Evolutionary conservation across 2,329 filamentous ascomycete species (phyloP).

Genomic region (Fusarium sp.): DNA sequence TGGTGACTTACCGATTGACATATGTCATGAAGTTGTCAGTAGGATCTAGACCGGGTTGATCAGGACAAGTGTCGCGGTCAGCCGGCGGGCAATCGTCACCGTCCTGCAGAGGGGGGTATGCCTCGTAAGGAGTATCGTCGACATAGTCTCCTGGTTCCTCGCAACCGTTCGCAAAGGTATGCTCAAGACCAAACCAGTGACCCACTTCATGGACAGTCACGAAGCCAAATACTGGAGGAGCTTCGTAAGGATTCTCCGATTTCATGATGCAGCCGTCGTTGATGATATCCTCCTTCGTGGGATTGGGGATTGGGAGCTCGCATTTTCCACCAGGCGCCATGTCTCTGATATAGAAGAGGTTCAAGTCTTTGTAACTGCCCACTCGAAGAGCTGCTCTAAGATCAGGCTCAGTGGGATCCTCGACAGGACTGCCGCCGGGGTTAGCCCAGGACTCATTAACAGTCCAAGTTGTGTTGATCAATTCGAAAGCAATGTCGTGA

Average conservation of each 20-base stretch:
- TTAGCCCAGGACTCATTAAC: constrained; percentile 18
- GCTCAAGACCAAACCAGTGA: constrained; percentile 31
- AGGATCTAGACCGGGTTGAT: constrained; percentile 28
- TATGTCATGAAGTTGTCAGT: constrained; percentile 32
- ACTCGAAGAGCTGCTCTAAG: constrained; percentile 14
- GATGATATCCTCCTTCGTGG: constrained; percentile 2
- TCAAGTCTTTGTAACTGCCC: constrained; percentile 29
- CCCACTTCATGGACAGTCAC: constrained; percentile 28
- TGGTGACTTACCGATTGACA: constrained; percentile 6
- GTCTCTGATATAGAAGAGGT: constrained; percentile 15
- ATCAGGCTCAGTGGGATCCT: background rate
- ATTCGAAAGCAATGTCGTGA: constrained; percentile 18
- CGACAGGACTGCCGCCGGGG: constrained; percentile 1
- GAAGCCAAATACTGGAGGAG: background rate
- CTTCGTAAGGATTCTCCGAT: background rate
- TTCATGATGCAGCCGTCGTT: constrained; percentile 31
- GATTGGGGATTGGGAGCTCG: constrained; percentile 21
- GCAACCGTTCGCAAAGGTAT: constrained; percentile 33
- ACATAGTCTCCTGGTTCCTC: constrained; percentile 29
- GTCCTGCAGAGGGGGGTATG: background rate
- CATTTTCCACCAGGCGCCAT: constrained; percentile 23
- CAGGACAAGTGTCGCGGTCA: constrained; percentile 15
- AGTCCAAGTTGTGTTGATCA: constrained; percentile 20
- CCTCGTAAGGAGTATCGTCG: constrained; percentile 29
- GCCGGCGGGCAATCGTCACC: background rate